Conservation (phyloP, 305 asterid species). For the Fraxinus xanthoxyloides region DNA sequence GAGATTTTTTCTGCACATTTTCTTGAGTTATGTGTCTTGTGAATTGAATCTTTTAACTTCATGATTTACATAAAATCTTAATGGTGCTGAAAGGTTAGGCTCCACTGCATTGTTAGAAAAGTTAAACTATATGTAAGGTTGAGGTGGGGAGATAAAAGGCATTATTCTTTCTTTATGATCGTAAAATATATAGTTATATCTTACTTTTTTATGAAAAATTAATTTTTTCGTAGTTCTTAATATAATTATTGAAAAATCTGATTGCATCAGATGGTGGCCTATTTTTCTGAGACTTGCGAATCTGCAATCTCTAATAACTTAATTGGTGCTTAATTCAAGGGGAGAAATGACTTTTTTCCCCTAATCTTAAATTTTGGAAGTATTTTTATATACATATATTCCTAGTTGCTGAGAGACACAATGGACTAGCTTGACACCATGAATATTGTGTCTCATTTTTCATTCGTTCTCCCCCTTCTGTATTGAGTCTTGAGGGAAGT, state of each 20-base stretch:
- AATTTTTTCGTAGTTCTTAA: not conserved
- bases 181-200: not conserved
- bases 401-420: not conserved
- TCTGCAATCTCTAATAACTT: not conserved
- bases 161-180: not conserved
- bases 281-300: not conserved
- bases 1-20: not conserved
- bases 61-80: not conserved
- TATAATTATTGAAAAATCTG: not conserved
- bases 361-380: not conserved
- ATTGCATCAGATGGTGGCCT: not conserved
- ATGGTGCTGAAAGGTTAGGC: constrained; percentile 5
- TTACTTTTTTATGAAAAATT: not conserved
- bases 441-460: not conserved
- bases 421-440: constrained; percentile 14
- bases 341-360: not conserved
- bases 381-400: not conserved
- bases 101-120: not conserved
- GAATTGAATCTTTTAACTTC: not conserved
- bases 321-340: not conserved
- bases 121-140: not conserved
- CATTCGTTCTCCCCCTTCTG: not conserved
- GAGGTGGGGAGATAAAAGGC: not conserved
- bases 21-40: not conserved
- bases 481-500: not conserved